Evolutionary conservation across 1,139 yeast genomes (phyloP).

Genomic region (Geotrichum bryndzae): DNA sequence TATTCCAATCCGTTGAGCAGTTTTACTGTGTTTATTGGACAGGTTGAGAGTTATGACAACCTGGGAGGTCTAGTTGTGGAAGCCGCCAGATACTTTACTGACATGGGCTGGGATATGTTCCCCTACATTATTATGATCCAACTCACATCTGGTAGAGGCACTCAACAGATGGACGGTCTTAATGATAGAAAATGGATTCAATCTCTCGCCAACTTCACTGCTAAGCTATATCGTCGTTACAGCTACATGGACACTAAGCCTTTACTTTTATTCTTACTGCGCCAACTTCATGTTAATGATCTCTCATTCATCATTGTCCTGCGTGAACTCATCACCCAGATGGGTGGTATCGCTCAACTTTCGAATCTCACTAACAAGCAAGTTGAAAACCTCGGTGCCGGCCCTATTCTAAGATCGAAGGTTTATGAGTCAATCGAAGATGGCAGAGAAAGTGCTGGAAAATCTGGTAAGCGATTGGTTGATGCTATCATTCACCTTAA

Average conservation of each 20-base stretch:
- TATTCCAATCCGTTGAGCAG: slow-evolving; percentile 80
- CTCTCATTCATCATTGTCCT: slow-evolving; percentile 62
- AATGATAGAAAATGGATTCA: slow-evolving; percentile 83
- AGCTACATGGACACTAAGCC: slow-evolving; percentile 33
- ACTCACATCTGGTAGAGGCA: slow-evolving; percentile 61
- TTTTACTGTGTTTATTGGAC: slow-evolving; percentile 39
- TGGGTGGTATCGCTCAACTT: slow-evolving; percentile 77
- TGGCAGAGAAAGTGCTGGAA: slow-evolving; percentile 27
- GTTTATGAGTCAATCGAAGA: slow-evolving; percentile 65
- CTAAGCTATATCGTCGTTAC: slow-evolving; percentile 34
- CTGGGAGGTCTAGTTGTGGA: slow-evolving; percentile 72
- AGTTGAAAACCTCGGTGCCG: slow-evolving; percentile 62
- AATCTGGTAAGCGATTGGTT: slow-evolving; percentile 52
- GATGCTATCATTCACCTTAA: slow-evolving; percentile 43
- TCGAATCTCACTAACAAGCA: slow-evolving; percentile 62
- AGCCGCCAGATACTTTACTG: slow-evolving; percentile 71
- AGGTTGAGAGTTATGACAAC: slow-evolving; percentile 87
- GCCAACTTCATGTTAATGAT: slow-evolving; percentile 59
- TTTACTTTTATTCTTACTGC: slow-evolving; percentile 53
- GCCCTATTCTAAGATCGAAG: slow-evolving; percentile 48
- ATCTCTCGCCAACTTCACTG: slow-evolving; percentile 38
- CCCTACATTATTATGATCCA: slow-evolving; percentile 69
- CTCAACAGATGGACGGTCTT: slow-evolving; percentile 73
- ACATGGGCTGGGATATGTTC: slow-evolving; percentile 80
- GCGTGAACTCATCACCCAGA: slow-evolving; percentile 60